phyloP scores from a whole-genome alignment of 306 rosid species.

The Malus sylvestris region DNA sequence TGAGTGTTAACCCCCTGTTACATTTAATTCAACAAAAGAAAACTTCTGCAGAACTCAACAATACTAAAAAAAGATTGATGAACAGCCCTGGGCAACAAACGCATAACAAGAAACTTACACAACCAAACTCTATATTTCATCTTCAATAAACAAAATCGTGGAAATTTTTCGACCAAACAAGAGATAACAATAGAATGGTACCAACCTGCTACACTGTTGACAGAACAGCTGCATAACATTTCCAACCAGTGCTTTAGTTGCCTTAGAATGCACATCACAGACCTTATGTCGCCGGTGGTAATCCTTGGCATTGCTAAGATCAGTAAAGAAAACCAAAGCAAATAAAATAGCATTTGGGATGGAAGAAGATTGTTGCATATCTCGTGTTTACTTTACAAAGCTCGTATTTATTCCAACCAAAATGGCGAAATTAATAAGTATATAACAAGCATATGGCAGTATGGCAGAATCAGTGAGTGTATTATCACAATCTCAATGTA shows the following conservation, averaged over 20 bases:
- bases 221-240: slow-evolving; percentile 77
- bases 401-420: not conserved
- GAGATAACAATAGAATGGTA: slow-evolving; percentile 4
- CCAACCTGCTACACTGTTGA: slow-evolving; percentile 88
- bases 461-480: slow-evolving; percentile 1
- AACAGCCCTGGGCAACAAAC: not conserved
- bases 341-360: not conserved
- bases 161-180: slow-evolving; percentile 13
- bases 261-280: slow-evolving; percentile 67
- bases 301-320: slow-evolving; percentile 69
- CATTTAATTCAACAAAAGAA: slow-evolving; percentile 15
- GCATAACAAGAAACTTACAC: not conserved
- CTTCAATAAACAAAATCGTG: not conserved
- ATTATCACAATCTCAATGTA: slow-evolving; percentile 22
- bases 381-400: not conserved
- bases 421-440: not conserved
- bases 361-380: not conserved
- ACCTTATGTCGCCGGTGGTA: slow-evolving; percentile 71
- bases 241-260: slow-evolving; percentile 58
- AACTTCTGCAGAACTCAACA: slow-evolving; percentile 8
- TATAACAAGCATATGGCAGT: not conserved
- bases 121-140: not conserved
- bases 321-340: slow-evolving; percentile 13
- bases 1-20: slow-evolving; percentile 16
- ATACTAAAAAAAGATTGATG: not conserved